Evolutionary conservation across 345 rosid species (phyloP), one percentile per base, ranked within the genome.

Genomic region (Diplotaxis tenuifolia): DNA sequence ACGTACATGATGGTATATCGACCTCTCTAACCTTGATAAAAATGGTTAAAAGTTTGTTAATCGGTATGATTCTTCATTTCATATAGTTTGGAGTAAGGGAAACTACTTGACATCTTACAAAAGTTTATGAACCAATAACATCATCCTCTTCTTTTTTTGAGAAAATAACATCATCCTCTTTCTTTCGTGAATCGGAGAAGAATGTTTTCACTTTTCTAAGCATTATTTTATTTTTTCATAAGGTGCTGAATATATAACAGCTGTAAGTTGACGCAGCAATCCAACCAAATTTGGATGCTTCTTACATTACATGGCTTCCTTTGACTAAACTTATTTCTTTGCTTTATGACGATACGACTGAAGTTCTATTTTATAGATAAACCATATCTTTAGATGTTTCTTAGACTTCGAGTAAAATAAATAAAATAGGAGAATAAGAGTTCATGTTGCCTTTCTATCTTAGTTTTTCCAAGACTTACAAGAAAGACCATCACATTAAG

Each of bases 201-300:
- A n/a, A 45, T 45, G 50, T 7, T 45, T 45, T 45, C 50, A 5
- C n/a, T 36, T 11, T 10, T 11, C 7, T 29, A 29, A 29, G n/a
- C n/a, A n/a, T n/a, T n/a, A n/a, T n/a, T n/a, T n/a, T n/a, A n/a
- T n/a, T n/a, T n/a, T n/a, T n/a, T n/a, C n/a, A n/a, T n/a, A 5
- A 47, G 7, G 7, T 32, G 31, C 34, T 75, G 68, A 59, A 68
- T 36, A 60, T 52, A 14, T 28, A 75, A 68, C 57, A 75, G 69
- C 63, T 75, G 79, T 68, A 54, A 27, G 78, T 12, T 75, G 68
- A 75, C 65, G 79, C 20, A 75, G 49, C 42, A 52, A 75, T 69
- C 70, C 79, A 75, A 69, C 65, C 65, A 55, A 75, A 42, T 15
- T 31, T 69, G 75, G 75, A 75, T 75, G 70, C 62, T 63, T 11